Percentiles rank a stretch among this genome's conserved stretches.
Evolutionary conservation across 495 filamentous ascomycete genomes (phyloP).

Genomic region (Neurospora hispaniola): DNA sequence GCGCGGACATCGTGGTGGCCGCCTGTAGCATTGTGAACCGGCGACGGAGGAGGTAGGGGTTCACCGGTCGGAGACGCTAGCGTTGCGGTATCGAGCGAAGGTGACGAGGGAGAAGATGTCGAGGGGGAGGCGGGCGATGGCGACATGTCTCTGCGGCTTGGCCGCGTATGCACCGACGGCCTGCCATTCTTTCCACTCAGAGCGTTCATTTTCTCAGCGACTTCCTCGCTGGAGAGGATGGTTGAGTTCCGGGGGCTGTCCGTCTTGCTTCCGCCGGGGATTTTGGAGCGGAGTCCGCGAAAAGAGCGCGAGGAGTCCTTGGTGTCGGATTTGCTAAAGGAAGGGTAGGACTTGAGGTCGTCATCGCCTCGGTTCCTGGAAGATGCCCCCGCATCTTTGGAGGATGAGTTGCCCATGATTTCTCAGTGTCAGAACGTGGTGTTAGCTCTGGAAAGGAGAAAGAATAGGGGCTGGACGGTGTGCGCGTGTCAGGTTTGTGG

Average conservation of each 20-base stretch:
- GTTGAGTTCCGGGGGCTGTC: constrained; percentile 76
- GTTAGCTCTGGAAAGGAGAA: constrained; percentile 19
- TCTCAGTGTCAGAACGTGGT: constrained; percentile 22
- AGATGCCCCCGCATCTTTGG: constrained; percentile 52
- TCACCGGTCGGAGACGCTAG: constrained; percentile 34
- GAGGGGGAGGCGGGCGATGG: constrained; percentile 34
- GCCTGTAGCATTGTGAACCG: constrained; percentile 61
- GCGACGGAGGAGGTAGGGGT: constrained; percentile 76
- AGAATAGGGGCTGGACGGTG: constrained; percentile 25
- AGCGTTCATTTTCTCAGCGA: constrained; percentile 61
- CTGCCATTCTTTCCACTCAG: constrained; percentile 51
- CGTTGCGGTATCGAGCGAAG: constrained; percentile 23
- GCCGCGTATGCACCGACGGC: constrained; percentile 32
- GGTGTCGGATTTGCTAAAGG: constrained; percentile 88
- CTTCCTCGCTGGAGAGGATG: constrained; percentile 49
- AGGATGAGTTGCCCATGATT: constrained; percentile 85
- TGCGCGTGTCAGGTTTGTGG: constrained; percentile 31
- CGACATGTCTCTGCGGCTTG: constrained; percentile 25
- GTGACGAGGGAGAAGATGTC: constrained; percentile 32
- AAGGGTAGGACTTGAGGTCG: constrained; percentile 68
- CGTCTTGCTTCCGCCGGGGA: constrained; percentile 46
- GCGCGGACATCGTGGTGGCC: constrained; percentile 70
- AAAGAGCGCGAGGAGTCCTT: constrained; percentile 88
- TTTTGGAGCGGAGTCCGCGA: constrained; percentile 58
- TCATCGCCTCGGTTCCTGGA: constrained; percentile 27